Evolutionary conservation across 768 basidiomycete species (phyloP).

Genomic region (Phylloporus sp.): DNA sequence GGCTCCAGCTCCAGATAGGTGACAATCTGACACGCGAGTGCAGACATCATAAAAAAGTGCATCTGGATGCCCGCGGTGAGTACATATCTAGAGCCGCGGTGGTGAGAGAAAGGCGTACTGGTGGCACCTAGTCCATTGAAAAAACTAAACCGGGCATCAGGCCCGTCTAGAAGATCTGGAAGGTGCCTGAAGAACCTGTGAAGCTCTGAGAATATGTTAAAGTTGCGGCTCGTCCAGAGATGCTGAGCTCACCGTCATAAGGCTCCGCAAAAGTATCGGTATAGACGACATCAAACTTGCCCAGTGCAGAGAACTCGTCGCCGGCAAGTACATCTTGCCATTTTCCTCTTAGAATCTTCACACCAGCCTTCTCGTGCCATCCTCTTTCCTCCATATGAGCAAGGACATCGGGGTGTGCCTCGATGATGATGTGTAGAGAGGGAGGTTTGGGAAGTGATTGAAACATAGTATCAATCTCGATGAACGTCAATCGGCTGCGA

Average conservation of each 20-base stretch:
- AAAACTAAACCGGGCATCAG: conserved; percentile 84
- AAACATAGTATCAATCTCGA: conserved; percentile 79
- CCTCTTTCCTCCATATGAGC: conserved; percentile 67
- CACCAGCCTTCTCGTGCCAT: conserved; percentile 74
- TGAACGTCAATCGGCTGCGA: conserved; percentile 2
- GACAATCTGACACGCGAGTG: conserved; percentile 76
- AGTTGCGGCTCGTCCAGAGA: not conserved
- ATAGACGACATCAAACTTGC: conserved; percentile 85
- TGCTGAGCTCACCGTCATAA: conserved; percentile 50
- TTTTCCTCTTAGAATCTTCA: conserved; percentile 79
- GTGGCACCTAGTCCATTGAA: conserved; percentile 98
- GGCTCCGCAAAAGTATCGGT: conserved; percentile 92
- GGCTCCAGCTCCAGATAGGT: conserved; percentile 79
- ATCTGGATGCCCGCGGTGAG: conserved; percentile 44
- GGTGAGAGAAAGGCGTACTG: conserved; percentile 44
- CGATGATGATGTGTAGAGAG: conserved; percentile 79
- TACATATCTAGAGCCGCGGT: not conserved
- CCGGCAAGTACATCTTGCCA: conserved; percentile 86
- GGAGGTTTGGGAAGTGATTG: conserved; percentile 60
- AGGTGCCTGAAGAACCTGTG: conserved; percentile 76
- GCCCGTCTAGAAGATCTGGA: conserved; percentile 68
- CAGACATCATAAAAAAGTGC: conserved; percentile 88
- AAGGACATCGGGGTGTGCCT: conserved; percentile 92
- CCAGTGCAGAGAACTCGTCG: conserved; percentile 52
- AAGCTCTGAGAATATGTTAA: conserved; percentile 42